Percentiles rank a stretch among this genome's conserved stretches.
phyloP scores from a whole-genome alignment of 768 basidiomycete species.

The Dendrothele bispora region DNA sequence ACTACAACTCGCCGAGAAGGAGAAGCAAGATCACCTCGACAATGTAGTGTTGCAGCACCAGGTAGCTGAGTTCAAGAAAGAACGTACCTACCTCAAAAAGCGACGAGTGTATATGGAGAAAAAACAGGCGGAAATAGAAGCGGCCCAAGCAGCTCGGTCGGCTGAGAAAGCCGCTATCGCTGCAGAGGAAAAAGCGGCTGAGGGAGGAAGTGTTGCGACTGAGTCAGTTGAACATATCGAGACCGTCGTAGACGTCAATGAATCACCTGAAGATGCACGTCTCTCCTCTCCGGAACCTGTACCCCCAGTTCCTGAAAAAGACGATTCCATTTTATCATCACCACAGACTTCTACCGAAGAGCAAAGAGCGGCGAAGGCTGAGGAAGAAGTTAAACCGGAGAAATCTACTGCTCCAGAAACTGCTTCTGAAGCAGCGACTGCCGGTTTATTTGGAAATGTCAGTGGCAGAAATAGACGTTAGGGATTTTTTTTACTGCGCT shows the following conservation, averaged over 20 bases:
- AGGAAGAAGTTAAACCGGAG: neutral
- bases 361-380: neutral
- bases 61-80: constrained; percentile 12
- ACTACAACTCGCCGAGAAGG: constrained; percentile 36
- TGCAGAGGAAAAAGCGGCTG: neutral
- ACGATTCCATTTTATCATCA: no score
- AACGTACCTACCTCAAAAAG: constrained; percentile 1
- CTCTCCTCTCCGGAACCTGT: neutral
- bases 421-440: constrained; percentile 20
- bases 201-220: constrained; percentile 22
- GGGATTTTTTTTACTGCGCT: no score
- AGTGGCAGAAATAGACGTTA: neutral
- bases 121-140: constrained; percentile 10
- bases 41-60: constrained; percentile 27
- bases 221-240: constrained; percentile 6
- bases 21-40: constrained; percentile 29
- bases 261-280: neutral
- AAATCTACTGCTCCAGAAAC: constrained; percentile 1
- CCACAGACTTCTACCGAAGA: neutral
- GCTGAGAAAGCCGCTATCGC: neutral
- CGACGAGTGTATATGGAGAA: neutral
- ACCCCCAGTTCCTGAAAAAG: no score
- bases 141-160: neutral
- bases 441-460: constrained; percentile 20
- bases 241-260: neutral